These are phyloP conservation scores for Debaryomyces robertsiae DNA, from an alignment of 1,139 yeast species.

Conservation along the genomic window DNA sequence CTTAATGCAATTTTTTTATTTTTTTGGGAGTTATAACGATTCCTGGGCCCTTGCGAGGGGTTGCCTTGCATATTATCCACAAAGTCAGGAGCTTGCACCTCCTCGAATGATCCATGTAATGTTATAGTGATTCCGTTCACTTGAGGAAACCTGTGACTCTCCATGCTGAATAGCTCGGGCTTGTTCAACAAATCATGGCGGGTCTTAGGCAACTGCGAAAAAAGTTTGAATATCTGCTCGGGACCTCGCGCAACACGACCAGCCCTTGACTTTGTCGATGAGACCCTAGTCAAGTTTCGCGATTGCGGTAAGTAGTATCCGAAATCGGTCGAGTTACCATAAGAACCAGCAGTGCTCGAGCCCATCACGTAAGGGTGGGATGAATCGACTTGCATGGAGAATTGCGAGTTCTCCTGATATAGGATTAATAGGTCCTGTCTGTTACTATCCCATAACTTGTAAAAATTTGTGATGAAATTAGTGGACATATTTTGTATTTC, in stretches of 20 bases:
- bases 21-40: constrained; percentile 33
- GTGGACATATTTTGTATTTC: constrained; percentile 72
- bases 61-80: constrained; percentile 19
- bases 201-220: constrained; percentile 71
- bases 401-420: constrained; percentile 83
- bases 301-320: constrained; percentile 70
- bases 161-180: constrained; percentile 74
- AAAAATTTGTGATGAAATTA: constrained; percentile 71
- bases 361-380: constrained; percentile 53
- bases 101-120: constrained; percentile 84
- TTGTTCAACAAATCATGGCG: constrained; percentile 66
- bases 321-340: constrained; percentile 47
- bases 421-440: constrained; percentile 68
- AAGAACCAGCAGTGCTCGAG: constrained; percentile 31
- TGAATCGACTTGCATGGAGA: constrained; percentile 66
- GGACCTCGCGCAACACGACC: constrained; percentile 71
- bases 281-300: constrained; percentile 72
- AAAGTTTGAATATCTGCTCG: constrained; percentile 60
- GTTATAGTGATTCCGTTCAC: constrained; percentile 75
- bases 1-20: constrained; percentile 48
- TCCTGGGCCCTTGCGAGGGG: constrained; percentile 28
- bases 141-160: constrained; percentile 70
- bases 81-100: constrained; percentile 55
- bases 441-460: constrained; percentile 80
- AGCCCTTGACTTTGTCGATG: constrained; percentile 57